phyloP scores from a whole-genome alignment of 768 basidiomycete genomes.

The Aureoboletus auriporus region DNA sequence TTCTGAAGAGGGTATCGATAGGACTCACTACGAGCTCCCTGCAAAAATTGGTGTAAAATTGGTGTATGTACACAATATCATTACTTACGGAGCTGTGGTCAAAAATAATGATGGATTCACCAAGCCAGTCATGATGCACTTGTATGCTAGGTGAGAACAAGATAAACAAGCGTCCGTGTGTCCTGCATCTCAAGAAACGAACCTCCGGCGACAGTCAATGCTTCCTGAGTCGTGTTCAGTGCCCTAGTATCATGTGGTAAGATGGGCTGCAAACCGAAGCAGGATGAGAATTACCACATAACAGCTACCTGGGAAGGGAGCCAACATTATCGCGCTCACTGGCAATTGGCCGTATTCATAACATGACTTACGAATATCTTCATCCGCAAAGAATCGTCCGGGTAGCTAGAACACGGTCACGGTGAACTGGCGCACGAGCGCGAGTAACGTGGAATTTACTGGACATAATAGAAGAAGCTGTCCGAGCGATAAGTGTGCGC shows the following conservation, averaged over 20 bases:
- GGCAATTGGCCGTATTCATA: too few relatives aligned
- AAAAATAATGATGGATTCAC: background rate
- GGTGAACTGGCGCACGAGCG: background rate
- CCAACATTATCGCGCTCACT: too few relatives aligned
- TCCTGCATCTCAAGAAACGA: background rate
- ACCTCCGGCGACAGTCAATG: background rate
- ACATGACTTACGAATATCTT: background rate
- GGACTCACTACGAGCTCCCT: background rate
- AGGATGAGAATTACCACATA: background rate
- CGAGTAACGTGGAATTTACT: background rate
- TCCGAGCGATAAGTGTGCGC: background rate
- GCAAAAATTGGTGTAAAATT: background rate
- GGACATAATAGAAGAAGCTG: conserved; percentile 4
- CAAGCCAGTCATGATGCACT: background rate
- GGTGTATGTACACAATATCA: too few relatives aligned
- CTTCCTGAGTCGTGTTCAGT: background rate
- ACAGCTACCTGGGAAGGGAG: background rate
- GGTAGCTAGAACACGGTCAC: background rate
- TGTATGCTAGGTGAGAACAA: background rate
- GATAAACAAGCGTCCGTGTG: too few relatives aligned
- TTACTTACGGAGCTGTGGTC: background rate
- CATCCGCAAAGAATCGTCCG: background rate
- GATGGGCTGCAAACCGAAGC: background rate
- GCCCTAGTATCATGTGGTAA: background rate
- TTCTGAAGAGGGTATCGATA: too few relatives aligned